phyloP scores from a whole-genome alignment of 768 basidiomycete species.

The Hericium erinaceus region DNA sequence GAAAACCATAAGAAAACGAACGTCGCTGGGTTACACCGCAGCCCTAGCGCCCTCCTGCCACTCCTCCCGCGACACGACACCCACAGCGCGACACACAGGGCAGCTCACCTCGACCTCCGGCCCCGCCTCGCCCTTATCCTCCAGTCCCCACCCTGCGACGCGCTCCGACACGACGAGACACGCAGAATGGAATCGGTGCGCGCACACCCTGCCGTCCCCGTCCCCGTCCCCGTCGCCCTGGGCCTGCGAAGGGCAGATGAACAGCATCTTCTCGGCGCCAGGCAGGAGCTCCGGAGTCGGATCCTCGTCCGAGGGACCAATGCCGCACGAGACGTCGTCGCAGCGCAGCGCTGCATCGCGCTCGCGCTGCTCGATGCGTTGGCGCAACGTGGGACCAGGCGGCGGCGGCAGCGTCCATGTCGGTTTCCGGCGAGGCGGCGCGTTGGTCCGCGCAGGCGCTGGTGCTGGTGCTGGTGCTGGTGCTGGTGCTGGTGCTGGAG shows the following conservation, averaged over 20 bases:
- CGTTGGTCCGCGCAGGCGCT: conserved; percentile 8
- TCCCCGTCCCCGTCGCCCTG: conserved; percentile 8
- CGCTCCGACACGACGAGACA: conserved; percentile 65
- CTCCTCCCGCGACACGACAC: conserved; percentile 46
- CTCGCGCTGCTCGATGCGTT: conserved; percentile 65
- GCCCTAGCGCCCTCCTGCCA: conserved; percentile 43
- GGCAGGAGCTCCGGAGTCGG: conserved; percentile 33
- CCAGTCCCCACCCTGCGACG: conserved; percentile 50
- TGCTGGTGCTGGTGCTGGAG: background rate
- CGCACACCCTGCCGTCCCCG: conserved; percentile 33
- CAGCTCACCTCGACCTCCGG: conserved; percentile 56
- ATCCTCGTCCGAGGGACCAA: conserved; percentile 70
- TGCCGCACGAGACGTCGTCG: conserved; percentile 60
- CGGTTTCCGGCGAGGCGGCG: conserved; percentile 28
- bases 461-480: background rate
- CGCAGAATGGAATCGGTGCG: conserved; percentile 60
- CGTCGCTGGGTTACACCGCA: background rate
- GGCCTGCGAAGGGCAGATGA: conserved; percentile 22
- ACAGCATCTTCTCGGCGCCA: conserved; percentile 27
- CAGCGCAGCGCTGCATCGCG: conserved; percentile 66
- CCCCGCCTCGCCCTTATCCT: conserved; percentile 22
- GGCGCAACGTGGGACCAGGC: conserved; percentile 62
- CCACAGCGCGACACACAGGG: conserved; percentile 60
- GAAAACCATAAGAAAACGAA: background rate
- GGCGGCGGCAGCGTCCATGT: conserved; percentile 53